Percentiles rank a stretch among this genome's conserved stretches.
Evolutionary conservation across 176 grass and related monocot species (phyloP).

Genomic region (Poa pratensis): DNA sequence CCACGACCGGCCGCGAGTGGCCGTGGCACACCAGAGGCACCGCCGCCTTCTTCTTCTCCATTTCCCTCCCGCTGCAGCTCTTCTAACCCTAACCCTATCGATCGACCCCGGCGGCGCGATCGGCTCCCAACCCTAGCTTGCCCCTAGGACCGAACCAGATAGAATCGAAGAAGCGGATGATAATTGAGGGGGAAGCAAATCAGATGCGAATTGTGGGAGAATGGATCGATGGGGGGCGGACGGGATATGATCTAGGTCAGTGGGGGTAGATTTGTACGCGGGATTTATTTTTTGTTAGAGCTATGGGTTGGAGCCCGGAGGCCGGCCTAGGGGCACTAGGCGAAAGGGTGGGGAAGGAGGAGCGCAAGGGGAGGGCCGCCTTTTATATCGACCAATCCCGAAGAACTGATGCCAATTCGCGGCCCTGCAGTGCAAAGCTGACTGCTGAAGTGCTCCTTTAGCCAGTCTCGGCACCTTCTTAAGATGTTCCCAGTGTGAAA

Average conservation of each 20-base stretch:
- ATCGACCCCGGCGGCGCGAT: slow-evolving; percentile 18
- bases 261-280: slow-evolving; percentile 30
- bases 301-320: slow-evolving; percentile 26
- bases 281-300: slow-evolving; percentile 32
- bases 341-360: neutral
- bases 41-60: slow-evolving; percentile 36
- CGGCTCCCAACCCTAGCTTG: slow-evolving; percentile 36
- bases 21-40: slow-evolving; percentile 47
- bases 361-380: neutral
- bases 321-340: slow-evolving; percentile 22
- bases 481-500: too few relatives aligned
- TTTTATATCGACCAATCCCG: neutral
- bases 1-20: slow-evolving; percentile 91
- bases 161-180: slow-evolving; percentile 9
- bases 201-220: neutral
- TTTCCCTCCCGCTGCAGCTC: neutral
- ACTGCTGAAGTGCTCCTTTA: too few relatives aligned
- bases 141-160: neutral
- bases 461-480: too few relatives aligned
- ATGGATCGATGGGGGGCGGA: neutral
- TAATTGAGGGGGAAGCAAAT: neutral
- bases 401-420: too few relatives aligned
- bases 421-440: too few relatives aligned
- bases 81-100: slow-evolving; percentile 24
- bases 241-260: slow-evolving; percentile 13